A percentile compares a stretch with the other conserved stretches of the same genome.
Conservation (phyloP, 2,329 filamentous ascomycete genomes). For the Sphaerulina musiva region DNA sequence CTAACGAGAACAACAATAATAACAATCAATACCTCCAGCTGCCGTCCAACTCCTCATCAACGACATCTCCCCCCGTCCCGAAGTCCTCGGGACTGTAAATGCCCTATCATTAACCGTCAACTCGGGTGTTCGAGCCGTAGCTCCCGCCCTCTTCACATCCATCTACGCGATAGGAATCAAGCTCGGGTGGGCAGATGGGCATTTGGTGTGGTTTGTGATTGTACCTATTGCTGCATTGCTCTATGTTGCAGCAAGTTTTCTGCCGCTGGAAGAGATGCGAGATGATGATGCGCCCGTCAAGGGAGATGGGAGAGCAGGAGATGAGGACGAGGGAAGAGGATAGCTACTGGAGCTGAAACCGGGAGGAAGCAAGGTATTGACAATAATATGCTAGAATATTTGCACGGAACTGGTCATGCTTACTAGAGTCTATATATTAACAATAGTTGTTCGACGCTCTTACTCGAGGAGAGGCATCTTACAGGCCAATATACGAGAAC, state of each 20-base stretch:
- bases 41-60: slow-evolving; percentile 67
- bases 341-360: too few relatives aligned
- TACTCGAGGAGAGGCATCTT: too few relatives aligned
- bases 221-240: slow-evolving; percentile 35
- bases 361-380: too few relatives aligned
- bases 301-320: neutral
- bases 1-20: too few relatives aligned
- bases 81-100: slow-evolving; percentile 64
- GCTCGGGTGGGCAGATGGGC: slow-evolving; percentile 55
- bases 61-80: slow-evolving; percentile 60
- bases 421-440: too few relatives aligned
- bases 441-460: too few relatives aligned
- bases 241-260: slow-evolving; percentile 32
- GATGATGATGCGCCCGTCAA: neutral
- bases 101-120: slow-evolving; percentile 57
- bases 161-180: slow-evolving; percentile 62
- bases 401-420: too few relatives aligned
- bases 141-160: slow-evolving; percentile 59
- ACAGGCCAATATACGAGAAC: too few relatives aligned
- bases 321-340: neutral
- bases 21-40: slow-evolving; percentile 31
- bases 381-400: too few relatives aligned
- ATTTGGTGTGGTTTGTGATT: slow-evolving; percentile 60
- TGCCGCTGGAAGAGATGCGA: slow-evolving; percentile 22
- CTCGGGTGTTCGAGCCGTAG: slow-evolving; percentile 58